A percentile compares a stretch with the other conserved stretches of the same genome.
These are phyloP conservation scores for Hordeum pubiflorum DNA, from an alignment of 202 grass and related monocot genomes.

Conservation along the genomic window DNA sequence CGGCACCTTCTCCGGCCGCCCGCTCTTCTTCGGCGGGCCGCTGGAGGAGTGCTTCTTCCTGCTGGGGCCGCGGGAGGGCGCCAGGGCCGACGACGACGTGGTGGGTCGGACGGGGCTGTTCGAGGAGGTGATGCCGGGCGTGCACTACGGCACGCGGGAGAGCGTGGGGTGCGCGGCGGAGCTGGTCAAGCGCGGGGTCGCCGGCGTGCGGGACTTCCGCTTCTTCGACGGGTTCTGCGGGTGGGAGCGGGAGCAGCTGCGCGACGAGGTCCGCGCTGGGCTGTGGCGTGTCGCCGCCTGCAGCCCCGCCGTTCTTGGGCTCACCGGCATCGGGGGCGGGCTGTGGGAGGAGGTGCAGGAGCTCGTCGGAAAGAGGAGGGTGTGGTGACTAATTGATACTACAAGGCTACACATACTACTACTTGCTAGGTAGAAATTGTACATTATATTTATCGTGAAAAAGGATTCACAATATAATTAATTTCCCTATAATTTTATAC, in stretches of 20 bases:
- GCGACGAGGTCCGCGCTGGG: conserved; percentile 53
- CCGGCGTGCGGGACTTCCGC: conserved; percentile 53
- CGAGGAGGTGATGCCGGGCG: conserved; percentile 72
- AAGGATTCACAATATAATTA: neutral
- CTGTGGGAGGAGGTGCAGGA: conserved; percentile 79
- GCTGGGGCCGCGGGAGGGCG: conserved; percentile 30
- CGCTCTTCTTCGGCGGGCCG: conserved; percentile 85
- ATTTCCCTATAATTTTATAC: neutral
- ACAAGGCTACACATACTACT: neutral
- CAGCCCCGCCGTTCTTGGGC: conserved; percentile 65
- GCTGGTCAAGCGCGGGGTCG: conserved; percentile 68
- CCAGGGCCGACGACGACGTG: neutral
- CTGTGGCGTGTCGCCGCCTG: conserved; percentile 74
- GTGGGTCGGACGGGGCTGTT: conserved; percentile 57
- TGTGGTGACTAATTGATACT: conserved; percentile 38
- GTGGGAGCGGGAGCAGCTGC: conserved; percentile 67
- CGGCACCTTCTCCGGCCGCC: conserved; percentile 47
- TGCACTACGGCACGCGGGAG: conserved; percentile 74
- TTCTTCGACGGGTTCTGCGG: conserved; percentile 91
- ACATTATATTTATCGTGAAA: neutral
- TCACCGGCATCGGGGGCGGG: conserved; percentile 28
- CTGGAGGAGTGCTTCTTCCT: conserved; percentile 77
- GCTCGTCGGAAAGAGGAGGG: conserved; percentile 54
- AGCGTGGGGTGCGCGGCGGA: conserved; percentile 68
- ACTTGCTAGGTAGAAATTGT: neutral